Evolutionary conservation across 2,329 filamentous ascomycete species (phyloP), one percentile per base, ranked within the genome.

Genomic region (Orbilia blumenaviensis): DNA sequence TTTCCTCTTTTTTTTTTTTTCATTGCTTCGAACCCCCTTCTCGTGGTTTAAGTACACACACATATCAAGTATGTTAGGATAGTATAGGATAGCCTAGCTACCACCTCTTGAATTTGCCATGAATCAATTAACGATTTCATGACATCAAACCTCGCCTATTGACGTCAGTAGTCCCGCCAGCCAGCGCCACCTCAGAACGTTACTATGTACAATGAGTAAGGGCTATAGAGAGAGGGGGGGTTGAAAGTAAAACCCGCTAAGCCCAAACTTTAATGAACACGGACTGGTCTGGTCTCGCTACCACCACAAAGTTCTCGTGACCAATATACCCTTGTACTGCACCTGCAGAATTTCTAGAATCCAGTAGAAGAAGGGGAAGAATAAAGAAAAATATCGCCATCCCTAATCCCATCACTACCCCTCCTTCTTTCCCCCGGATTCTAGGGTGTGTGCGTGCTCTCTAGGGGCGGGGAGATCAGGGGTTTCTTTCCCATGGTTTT

Each of bases 121-220:
- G 48, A 54, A 54, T 32, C 27, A 34, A 54, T 54, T n/a, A 54
- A n/a, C n/a, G n/a, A n/a, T n/a, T 54, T 54, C 48, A 54, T 54
- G 48, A 21, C 48, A 54, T 54, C 12, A n/a, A 2, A 2, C 38
- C 7, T 54, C n/a, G 25, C 42, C 9, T 7, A 46, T 46, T 23
- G 3, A 46, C 1, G 4, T n/a, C 23, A 7, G 21, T 48, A 4
- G 16, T 18, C 16, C 41, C 38, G 3, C 8, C 14, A 23, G 18
- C 38, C 34, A n/a, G n/a, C n/a, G n/a, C n/a, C n/a, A n/a, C n/a
- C n/a, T n/a, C n/a, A n/a, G n/a, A n/a, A n/a, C n/a, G n/a, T n/a
- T n/a, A n/a, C n/a, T n/a, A n/a, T n/a, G n/a, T n/a, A n/a, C n/a
- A n/a, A n/a, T n/a, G n/a, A n/a, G 46, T 50, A 29, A 29, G 5